These are phyloP conservation scores for Neurospora sp. DNA, from an alignment of 495 filamentous ascomycete genomes.

Conservation along the genomic window DNA sequence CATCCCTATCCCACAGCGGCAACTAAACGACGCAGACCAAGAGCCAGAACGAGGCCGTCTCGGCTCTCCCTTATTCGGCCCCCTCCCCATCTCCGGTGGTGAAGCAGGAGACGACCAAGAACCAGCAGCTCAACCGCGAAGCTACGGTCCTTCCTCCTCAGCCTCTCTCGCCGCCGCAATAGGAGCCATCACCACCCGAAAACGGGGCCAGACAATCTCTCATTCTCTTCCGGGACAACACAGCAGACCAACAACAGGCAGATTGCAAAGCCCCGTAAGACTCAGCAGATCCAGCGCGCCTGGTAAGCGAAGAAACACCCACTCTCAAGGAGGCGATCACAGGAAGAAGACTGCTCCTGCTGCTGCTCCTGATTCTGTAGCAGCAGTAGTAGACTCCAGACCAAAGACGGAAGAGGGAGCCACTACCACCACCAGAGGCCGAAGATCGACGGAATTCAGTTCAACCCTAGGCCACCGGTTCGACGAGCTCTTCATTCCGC, in stretches of 20 bases:
- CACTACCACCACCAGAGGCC: background rate
- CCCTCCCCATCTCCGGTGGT: background rate
- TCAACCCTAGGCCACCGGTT: slow-evolving; percentile 14
- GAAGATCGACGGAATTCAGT: slow-evolving; percentile 12
- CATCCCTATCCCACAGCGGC: background rate
- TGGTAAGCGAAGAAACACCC: slow-evolving; percentile 35
- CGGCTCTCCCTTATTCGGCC: slow-evolving; percentile 50
- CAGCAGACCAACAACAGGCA: background rate
- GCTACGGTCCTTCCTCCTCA: slow-evolving; percentile 42
- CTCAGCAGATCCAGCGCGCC: slow-evolving; percentile 33
- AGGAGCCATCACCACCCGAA: slow-evolving; percentile 22
- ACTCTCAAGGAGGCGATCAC: slow-evolving; percentile 4
- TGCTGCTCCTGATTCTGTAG: background rate
- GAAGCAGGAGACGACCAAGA: background rate
- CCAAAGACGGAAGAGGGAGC: background rate
- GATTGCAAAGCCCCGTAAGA: slow-evolving; percentile 35
- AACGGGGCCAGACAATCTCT: slow-evolving; percentile 31
- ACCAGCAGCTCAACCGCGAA: slow-evolving; percentile 16
- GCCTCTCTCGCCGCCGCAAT: slow-evolving; percentile 30
- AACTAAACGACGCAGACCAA: background rate
- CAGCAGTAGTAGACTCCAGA: background rate
- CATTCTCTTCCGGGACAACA: slow-evolving; percentile 1
- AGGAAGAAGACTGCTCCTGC: background rate
- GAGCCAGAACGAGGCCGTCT: slow-evolving; percentile 33
- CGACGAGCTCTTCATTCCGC: slow-evolving; percentile 24